Base-by-base conservation (phyloP, 2,329 filamentous ascomycete species). In the Paecilomyces dactylethromorphus region DNA sequence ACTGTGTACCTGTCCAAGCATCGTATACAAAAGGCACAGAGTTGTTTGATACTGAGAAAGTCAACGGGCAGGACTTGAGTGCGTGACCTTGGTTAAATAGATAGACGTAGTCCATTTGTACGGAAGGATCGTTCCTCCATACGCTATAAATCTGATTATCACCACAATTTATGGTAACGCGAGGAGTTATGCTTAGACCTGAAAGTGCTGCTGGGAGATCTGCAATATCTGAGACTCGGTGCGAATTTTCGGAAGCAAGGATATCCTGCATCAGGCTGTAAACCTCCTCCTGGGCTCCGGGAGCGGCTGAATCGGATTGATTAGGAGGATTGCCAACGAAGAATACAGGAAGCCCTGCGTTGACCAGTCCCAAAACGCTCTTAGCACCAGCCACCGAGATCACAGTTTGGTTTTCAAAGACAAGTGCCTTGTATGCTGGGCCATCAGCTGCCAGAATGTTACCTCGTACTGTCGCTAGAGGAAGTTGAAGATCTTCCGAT, bases 371-470 rank as follows among this genome's bases (percentile, higher is more conserved):
- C 3, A 66, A 59, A 3, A 81, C 63, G 12, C 70, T 69, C 0
- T 65, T 55, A 0, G 74, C 71, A 0, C 69, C 77, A 1, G 60
- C 33, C 0, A 72, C 26, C 0, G 78, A 79, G 3, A 80, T 45
- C 0, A 69, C 73, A 8, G 76, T 68, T 12, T 75, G 73, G 1
- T 62, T 64, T 3, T 64, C 63, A 15, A 81, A 57, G 0, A 82
- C 63, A 5, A 82, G 57, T 0, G 78, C 78, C 55, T 77, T 76
- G 68, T 74, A 82, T 0, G 68, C 71, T 39, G 75, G 79, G 0
- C 66, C 62, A 3, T 72, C 59, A 0, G 77, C 74, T 0, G 74
- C 79, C 2, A 82, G 69, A 2, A 71, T 58, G 0, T 66, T 67
- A 31, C 75, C 59, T 2, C 58, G 33, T 0, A 81, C 78, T 2